Evolutionary conservation across 1,139 yeast species (phyloP), one percentile per base, ranked within the genome.

Genomic region (Hansenula lynferdii): DNA sequence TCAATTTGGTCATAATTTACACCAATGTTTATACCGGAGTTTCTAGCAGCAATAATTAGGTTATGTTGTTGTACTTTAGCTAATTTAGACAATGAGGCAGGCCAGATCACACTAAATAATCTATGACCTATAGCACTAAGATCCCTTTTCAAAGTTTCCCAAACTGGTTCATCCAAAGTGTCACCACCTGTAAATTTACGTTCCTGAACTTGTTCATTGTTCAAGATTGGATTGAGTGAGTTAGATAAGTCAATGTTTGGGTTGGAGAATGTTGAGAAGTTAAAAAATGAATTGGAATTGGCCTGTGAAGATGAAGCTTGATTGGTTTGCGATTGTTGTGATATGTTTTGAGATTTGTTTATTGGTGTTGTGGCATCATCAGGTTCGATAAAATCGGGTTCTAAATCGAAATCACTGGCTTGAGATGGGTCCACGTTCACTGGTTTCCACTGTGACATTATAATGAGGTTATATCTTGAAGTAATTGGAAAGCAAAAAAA

Each of bases 141-240:
- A 55, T 86, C 96, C 42, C 95, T 69, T 49, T 72, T 65, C 35
- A 86, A 61, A 0, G 96, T 86, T 14, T 72, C 67, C 53, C 73
- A 60, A 4, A 86, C 89, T 0, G 95, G 87, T 62, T 86, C 96
- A 57, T 86, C 95, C 14, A 86, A 64, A 1, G 96, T 85, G 55
- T 85, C 87, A 29, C 94, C 92, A 2, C 95, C 95, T 22, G 82
- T 64, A 58, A 81, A 85, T 46, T 85, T 81, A 28, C 86, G 74
- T 56, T 83, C 92, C 47, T 75, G 72, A 22, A 83, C 69, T 40
- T 74, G 74, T 47, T 76, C 80, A 46, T 75, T 74, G 36, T 49
- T 44, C 8, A 52, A 31, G 6, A 53, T 43, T 18, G 57, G 57
- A 38, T 51, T 53, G 18, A 52, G 32, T 1, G 53, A 31, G 18